Base-by-base conservation (phyloP, 306 rosid genomes). In the Astragalus membranaceus region DNA sequence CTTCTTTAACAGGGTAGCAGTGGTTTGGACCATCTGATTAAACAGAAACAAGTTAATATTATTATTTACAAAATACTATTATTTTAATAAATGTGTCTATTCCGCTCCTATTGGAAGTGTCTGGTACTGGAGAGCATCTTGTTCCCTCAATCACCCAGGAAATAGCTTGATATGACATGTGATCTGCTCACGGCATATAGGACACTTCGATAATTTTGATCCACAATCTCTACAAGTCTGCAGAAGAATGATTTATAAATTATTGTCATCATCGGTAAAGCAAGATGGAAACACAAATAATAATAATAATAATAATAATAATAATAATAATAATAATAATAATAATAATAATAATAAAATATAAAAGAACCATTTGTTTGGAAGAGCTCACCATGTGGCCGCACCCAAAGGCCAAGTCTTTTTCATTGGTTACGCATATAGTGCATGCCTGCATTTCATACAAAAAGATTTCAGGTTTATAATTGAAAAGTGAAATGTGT, bases 221-320 rank as follows among this genome's bases (percentile, higher is more conserved):
- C 87, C 87, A 55, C 87, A 83, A 6, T 79, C 84, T 48, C 79
- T 68, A 36, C 84, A 83, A 14, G 77, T 76, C 87, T 83, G 79
- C 67, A 63, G 0, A 8, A 53, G 1, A 35, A 39, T 29, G 62
- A 48, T 54, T 48, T 9, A 37, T 55, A 26, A 26, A 26, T 14
- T 4, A 23, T 7, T 54, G 57, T 55, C 5, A 46, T 69, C 62
- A 56, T 44, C 3, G 7, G 15, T 44, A 10, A 50, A 58, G 36
- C 7, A 54, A 42, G 4, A 7, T 55, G 4, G 13, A 10, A 6
- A 51, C 4, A 35, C n/a, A n/a, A n/a, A n/a, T n/a, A n/a, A n/a
- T n/a, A n/a, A n/a, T n/a, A n/a, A n/a, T n/a, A n/a, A n/a, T n/a
- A n/a, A n/a, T n/a, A n/a, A n/a, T n/a, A n/a, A n/a, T n/a, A n/a